phyloP scores from a whole-genome alignment of 2,329 filamentous ascomycete species.

The Diaporthe caulivora region DNA sequence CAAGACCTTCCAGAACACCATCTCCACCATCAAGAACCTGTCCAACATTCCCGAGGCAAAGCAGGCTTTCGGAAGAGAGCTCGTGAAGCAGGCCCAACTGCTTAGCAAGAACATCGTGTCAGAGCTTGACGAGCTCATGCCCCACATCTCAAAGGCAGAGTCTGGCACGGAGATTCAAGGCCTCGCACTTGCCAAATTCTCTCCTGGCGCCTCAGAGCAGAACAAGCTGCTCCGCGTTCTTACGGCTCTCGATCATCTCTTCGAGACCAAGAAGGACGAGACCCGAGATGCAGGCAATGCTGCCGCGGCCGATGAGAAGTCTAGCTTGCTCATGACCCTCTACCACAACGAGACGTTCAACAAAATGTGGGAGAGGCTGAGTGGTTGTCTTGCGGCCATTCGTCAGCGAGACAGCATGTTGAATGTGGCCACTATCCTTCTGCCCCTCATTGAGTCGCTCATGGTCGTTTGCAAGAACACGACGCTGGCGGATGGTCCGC shows the following conservation, averaged over 20 bases:
- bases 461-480: slow-evolving; percentile 99
- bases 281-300: slow-evolving; percentile 42
- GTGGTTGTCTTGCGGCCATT: slow-evolving; percentile 88
- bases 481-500: slow-evolving; percentile 76
- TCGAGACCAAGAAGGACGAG: slow-evolving; percentile 78
- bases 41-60: slow-evolving; percentile 93
- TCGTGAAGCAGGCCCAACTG: slow-evolving; percentile 87
- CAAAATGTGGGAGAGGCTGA: slow-evolving; percentile 91
- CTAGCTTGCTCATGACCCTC: slow-evolving; percentile 86
- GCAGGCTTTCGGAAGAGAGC: slow-evolving; percentile 90
- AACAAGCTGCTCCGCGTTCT: slow-evolving; percentile 93
- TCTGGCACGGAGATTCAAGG: slow-evolving; percentile 96
- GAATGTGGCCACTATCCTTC: slow-evolving; percentile 94
- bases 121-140: slow-evolving; percentile 86
- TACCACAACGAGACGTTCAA: slow-evolving; percentile 94
- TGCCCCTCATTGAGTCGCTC: slow-evolving; percentile 93
- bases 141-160: slow-evolving; percentile 87
- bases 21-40: slow-evolving; percentile 98
- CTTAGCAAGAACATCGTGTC: slow-evolving; percentile 86
- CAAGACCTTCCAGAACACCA: slow-evolving; percentile 97
- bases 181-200: slow-evolving; percentile 93
- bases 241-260: slow-evolving; percentile 94
- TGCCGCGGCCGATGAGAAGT: slow-evolving; percentile 67
- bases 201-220: slow-evolving; percentile 94
- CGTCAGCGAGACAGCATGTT: slow-evolving; percentile 94